Base-by-base conservation (phyloP, 2,329 filamentous ascomycete genomes). In the Xylaria sp. region DNA sequence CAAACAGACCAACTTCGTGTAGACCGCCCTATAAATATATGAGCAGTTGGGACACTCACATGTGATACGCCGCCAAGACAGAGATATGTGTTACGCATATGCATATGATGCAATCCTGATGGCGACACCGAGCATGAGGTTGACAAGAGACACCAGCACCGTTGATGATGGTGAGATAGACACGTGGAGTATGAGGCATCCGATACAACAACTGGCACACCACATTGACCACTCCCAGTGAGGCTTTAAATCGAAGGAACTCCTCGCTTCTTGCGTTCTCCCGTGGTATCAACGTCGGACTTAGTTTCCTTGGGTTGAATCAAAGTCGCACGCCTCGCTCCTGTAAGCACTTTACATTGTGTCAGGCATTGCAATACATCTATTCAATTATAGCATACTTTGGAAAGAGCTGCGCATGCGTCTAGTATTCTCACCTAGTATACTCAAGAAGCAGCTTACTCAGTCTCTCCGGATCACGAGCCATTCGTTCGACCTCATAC, bases 81-180 rank as follows among this genome's bases (percentile, higher is more conserved):
- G n/a, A 38, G 59, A n/a, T 17, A 36, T 63, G 46, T 33, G 6
- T 42, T 42, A 58, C 53, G n/a, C n/a, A 13, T 48, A 28, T 63
- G 65, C 65, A 58, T 15, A 58, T 63, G 59, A 66, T 44, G 46
- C 15, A 3, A 49, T 20, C 36, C 17, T 59, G 38, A 56, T 15
- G 23, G 11, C 4, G 31, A 36, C 51, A 58, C 33, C n/a, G 48
- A 31, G 31, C 20, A 20, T 40, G 56, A 40, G 44, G 51, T 54
- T 36, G 31, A 20, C 6, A 54, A 36, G 51, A 42, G 11, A 54
- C 15, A 7, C 26, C 26, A 28, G 46, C 13, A 15, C 46, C 23
- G 23, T 28, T 49, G 5, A 28, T 15, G 13, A 10, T 4, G 13
- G 23, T 28, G 46, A 49, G 46, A 17, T 28, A 23, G 23, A 13